phyloP scores from a whole-genome alignment of 2,329 filamentous ascomycete genomes.

The Thelonectria rubi region DNA sequence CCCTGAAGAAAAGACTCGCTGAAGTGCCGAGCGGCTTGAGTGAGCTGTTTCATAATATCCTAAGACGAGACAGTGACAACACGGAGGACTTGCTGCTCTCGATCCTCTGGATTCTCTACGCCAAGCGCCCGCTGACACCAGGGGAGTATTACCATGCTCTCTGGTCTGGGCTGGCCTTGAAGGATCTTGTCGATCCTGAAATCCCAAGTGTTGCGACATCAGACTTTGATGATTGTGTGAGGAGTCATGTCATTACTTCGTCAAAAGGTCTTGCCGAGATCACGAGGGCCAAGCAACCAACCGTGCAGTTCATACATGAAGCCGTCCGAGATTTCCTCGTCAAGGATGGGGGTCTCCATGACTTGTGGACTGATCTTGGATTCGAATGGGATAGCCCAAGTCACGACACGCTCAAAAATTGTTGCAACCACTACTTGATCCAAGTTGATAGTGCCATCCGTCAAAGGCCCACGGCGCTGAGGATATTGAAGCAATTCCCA shows the following conservation, averaged over 20 bases:
- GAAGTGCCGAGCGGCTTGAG: conserved; percentile 53
- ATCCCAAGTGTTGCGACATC: conserved; percentile 28
- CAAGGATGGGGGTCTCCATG: conserved; percentile 45
- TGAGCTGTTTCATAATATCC: conserved; percentile 59
- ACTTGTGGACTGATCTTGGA: conserved; percentile 47
- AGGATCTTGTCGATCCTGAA: conserved; percentile 40
- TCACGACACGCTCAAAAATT: conserved; percentile 55
- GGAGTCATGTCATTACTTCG: conserved; percentile 48
- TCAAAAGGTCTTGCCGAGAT: conserved; percentile 62
- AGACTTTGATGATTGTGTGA: conserved; percentile 4
- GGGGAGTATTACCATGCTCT: conserved; percentile 58
- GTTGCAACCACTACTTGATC: conserved; percentile 43
- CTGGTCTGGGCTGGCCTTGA: conserved; percentile 35
- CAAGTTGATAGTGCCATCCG: conserved; percentile 19
- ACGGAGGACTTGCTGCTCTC: conserved; percentile 53
- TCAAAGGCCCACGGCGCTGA: background rate
- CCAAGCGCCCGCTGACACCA: conserved; percentile 53
- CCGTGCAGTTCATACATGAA: conserved; percentile 63
- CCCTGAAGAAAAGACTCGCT: conserved; percentile 41
- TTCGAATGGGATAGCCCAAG: conserved; percentile 46
- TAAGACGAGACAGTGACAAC: conserved; percentile 56
- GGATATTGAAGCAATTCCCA: conserved; percentile 42
- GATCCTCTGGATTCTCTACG: conserved; percentile 62
- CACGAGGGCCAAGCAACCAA: conserved; percentile 44
- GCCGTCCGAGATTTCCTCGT: conserved; percentile 58